Evolutionary conservation across 2,329 filamentous ascomycete genomes (phyloP).

Genomic region (Chaetomiaceae sp.): DNA sequence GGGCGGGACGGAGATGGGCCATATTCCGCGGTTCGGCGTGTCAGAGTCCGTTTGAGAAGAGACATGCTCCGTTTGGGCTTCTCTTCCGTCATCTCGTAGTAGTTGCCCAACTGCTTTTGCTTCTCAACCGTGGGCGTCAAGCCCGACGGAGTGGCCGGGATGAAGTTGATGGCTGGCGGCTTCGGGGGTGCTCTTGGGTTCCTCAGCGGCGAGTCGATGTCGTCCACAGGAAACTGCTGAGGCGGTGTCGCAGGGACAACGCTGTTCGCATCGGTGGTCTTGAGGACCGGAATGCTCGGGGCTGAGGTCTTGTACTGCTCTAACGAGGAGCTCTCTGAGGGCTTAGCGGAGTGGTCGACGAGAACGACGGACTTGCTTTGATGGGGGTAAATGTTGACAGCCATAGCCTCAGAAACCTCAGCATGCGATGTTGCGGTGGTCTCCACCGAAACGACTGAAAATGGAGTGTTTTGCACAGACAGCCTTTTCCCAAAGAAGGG

Average conservation of each 20-base stretch:
- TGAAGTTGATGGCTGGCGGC: conserved; percentile 52
- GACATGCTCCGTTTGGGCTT: conserved; percentile 46
- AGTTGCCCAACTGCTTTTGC: conserved; percentile 50
- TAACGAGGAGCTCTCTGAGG: conserved; percentile 43
- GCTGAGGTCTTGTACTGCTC: conserved; percentile 28
- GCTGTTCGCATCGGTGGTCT: conserved; percentile 37
- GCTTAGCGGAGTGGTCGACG: conserved; percentile 52
- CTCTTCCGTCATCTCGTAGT: conserved; percentile 45
- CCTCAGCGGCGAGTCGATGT: conserved; percentile 57
- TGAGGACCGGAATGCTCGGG: conserved; percentile 36
- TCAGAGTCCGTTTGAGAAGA: conserved; percentile 51
- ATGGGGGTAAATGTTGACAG: conserved; percentile 59
- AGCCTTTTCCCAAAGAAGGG: conserved; percentile 49
- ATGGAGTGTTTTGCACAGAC: conserved; percentile 56
- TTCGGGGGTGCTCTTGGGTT: conserved; percentile 55
- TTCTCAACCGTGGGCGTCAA: conserved; percentile 52
- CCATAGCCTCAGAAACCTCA: conserved; percentile 59
- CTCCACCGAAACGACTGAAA: conserved; percentile 58
- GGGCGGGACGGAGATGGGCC: conserved; percentile 38
- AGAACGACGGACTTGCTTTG: conserved; percentile 61
- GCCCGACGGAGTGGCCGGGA: conserved; percentile 59
- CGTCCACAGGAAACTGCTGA: conserved; percentile 46
- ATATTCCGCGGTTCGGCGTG: conserved; percentile 46
- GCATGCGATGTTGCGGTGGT: conserved; percentile 56
- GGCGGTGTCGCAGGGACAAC: conserved; percentile 48